A percentile compares a stretch with the other conserved stretches of the same genome.
These are phyloP conservation scores for Elymus sibiricus DNA, from an alignment of 176 grass and related monocot species.

Conservation along the genomic window DNA sequence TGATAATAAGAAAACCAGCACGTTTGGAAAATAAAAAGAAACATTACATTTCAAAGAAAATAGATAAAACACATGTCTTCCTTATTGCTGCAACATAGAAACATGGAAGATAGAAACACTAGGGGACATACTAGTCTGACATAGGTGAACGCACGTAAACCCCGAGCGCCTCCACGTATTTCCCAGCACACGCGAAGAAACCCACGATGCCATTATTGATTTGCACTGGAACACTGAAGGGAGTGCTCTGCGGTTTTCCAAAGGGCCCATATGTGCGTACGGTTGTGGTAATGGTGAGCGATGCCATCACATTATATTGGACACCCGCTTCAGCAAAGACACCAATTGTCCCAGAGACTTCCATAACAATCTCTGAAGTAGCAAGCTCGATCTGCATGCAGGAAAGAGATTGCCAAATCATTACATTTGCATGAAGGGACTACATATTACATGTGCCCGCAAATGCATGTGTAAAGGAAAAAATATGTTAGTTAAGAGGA, in stretches of 20 bases:
- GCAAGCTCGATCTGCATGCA: background rate
- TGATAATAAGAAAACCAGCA: too few species aligned
- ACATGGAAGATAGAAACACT: background rate
- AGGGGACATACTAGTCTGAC: background rate
- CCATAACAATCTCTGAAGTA: background rate
- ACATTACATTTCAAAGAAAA: background rate
- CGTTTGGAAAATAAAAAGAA: background rate
- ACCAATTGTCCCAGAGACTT: background rate
- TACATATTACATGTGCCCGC: too few species aligned
- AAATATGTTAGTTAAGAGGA: too few species aligned
- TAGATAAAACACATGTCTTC: background rate
- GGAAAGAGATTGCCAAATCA: background rate
- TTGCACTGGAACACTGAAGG: background rate
- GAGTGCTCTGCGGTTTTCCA: background rate
- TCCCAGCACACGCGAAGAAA: background rate
- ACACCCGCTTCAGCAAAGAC: background rate
- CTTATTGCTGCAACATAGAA: background rate
- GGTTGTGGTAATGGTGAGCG: background rate
- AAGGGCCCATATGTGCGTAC: background rate
- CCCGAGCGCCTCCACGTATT: background rate
- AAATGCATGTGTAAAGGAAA: background rate
- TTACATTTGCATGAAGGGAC: too few species aligned
- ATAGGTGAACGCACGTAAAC: background rate
- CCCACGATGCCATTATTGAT: background rate
- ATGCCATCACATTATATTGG: background rate